Base-by-base conservation (phyloP, 768 basidiomycete species). In the Boletus reticuloceps region DNA sequence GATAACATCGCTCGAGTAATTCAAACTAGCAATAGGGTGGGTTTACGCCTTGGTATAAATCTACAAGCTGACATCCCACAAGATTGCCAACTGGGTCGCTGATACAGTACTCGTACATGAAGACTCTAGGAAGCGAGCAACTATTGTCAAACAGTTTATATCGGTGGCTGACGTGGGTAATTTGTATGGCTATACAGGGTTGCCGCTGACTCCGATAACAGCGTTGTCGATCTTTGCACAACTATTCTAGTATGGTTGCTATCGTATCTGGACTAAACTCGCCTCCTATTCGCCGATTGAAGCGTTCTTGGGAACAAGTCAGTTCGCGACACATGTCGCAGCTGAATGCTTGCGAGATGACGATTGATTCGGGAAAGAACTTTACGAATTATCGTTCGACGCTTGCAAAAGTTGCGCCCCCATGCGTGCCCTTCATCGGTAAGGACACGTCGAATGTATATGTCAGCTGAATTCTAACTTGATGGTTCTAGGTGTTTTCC, bases 371-470 rank as follows among this genome's bases (percentile, higher is more conserved):
- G 52, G 91, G 89, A 70, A 92, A 91, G 76, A 98, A 97, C 65
- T 98, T 97, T 74, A 87, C 82, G 44, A 94, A 91, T 64, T 98
- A 98, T 73, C 85, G 91, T 50, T 83, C 87, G 55, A 82, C 87
- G 44, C 83, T 98, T 63, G 87, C 90, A 16, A 82, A 78, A 36
- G 86, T 95, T 36, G 83, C 88, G 20, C 93, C 94, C 1, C 96
- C 96, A 51, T 97, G 95, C 69, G 94, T 98, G 1, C 96, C 96
- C 8, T 98, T 98, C 74, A 88, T 98, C 53, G 96, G 96, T 95
- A 62, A 61, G 82, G 67, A 27, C 34, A 32, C 4, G 19, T 36
- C 6, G 17, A 32, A 19, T 16, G 41, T 39, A 50, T 20, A 12
- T 22, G 11, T 29, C 14, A 8, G n/a, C 13, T 29, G 14, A 45